Base-by-base conservation (phyloP, 176 grass and related monocot genomes). In the Carex pumila region DNA sequence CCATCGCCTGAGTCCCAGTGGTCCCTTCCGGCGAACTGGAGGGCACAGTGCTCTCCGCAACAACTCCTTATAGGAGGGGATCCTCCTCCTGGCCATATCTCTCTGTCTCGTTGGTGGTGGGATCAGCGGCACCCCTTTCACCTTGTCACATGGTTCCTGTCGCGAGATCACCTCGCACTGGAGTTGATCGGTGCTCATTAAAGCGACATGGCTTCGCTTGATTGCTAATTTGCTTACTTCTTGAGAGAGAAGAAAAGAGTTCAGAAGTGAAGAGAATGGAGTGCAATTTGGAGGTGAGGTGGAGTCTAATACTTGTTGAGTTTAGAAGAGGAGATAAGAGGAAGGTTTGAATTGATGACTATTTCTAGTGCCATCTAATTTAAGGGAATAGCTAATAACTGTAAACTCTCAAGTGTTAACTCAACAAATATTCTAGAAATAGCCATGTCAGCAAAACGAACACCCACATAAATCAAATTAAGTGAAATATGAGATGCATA, bases 41-140 rank as follows among this genome's bases (percentile, higher is more conserved):
- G 91, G 91, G 19, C 84, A 87, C 21, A 97, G 89, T 69, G 86
- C 91, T 71, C 94, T 84, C 49, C 89, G 71, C 60, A 97, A 83
- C 84, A 97, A 72, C 88, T 97, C 94, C 65, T 92, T 79, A 85
- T 79, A 80, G 12, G 62, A 82, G 5, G 87, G 75, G 19, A 56
- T 25, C 62, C 68, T 72, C 18, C 68, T 34, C 21, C 64, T 43
- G 1, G 58, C 17, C 11, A 6, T n/a, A 62, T 70, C 60, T 58
- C 63, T 80, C 29, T 53, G 57, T 15, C 12, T 65, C 22, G 56
- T 9, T 49, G 74, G 32, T 2, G 79, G 86, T 8, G 85, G 86
- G n/a, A 83, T 45, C 2, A 25, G n/a, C 1, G 68, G 19, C 57
- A 86, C 36, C 17, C 61, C 12, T 6, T 56, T 61, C 0, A 45